Base-by-base conservation (phyloP, 2,329 filamentous ascomycete species). In the Fusarium foetens region DNA sequence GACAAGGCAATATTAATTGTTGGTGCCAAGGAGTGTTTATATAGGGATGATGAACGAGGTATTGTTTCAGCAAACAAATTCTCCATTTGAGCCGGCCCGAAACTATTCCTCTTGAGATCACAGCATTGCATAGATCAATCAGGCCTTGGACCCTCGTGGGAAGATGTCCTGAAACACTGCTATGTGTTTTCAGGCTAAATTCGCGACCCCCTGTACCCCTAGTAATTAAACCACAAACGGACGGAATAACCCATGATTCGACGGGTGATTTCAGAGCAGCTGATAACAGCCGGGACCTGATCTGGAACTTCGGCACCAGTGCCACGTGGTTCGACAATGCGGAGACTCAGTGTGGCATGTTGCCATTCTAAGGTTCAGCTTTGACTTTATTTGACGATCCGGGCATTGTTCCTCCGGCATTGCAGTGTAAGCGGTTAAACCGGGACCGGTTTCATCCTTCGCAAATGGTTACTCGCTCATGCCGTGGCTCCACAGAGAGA, bases 261-360 rank as follows among this genome's bases (percentile, higher is more conserved):
- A 27, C 35, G 55, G 55, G 45, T 66, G 39, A 66, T 51, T 38
- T 36, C 35, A 48, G 19, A 25, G 14, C 27, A 59, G 33, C 27
- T 16, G 17, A 66, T 21, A 48, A 60, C 54, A 67, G 46, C 53
- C 63, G 63, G 49, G 23, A 31, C 27, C 8, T 41, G 46, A 42
- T n/a, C 21, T 65, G 41, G 17, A 21, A 5, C 19, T 9, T 23
- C 48, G 60, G 49, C 51, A 65, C 45, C 41, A 36, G 23, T 36
- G 63, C 64, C 54, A 61, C 65, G 64, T 61, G 62, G 63, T 54
- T 51, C 43, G 51, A 67, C 12, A 36, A 57, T 67, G 64, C 64
- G 62, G 63, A 53, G 64, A 61, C 11, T 16, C 5, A 5, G 27
- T 9, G 23, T 6, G 17, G 3, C 49, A n/a, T 14, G 5, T 42